Conservation (phyloP, 768 basidiomycete genomes). For the Cystofilobasidium macerans region DNA sequence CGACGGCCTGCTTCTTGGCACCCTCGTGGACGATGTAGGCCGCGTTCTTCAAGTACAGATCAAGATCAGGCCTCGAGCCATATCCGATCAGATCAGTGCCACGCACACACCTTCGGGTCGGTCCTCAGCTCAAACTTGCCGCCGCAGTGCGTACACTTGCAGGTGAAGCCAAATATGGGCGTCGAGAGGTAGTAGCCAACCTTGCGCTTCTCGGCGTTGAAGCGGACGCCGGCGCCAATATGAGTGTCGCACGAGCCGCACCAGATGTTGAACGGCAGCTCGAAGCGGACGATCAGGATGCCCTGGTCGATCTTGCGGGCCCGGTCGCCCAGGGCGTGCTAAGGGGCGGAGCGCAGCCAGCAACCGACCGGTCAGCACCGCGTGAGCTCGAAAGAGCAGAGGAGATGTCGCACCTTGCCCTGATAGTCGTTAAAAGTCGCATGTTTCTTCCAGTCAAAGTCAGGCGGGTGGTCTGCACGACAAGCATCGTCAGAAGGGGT, state of each 20-base stretch:
- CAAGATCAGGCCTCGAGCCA: too few species aligned
- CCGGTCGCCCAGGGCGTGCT: constrained; percentile 50
- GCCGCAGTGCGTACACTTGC: constrained; percentile 92
- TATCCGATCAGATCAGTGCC: too few species aligned
- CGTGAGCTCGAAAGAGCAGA: constrained; percentile 33
- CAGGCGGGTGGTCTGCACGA: constrained; percentile 48
- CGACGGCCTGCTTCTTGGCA: constrained; percentile 86
- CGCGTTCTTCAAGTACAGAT: constrained; percentile 56
- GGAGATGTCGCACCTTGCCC: constrained; percentile 60
- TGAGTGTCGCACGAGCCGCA: constrained; percentile 46
- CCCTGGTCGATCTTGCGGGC: constrained; percentile 94
- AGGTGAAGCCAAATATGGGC: constrained; percentile 86
- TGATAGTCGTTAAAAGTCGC: constrained; percentile 40
- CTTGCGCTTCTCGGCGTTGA: constrained; percentile 98
- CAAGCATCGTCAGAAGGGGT: too few species aligned
- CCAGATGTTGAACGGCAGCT: constrained; percentile 43
- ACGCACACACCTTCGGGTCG: constrained; percentile 68
- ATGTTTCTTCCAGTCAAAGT: constrained; percentile 29
- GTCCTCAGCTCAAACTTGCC: constrained; percentile 98
- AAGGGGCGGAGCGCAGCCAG: background rate
- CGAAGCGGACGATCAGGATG: constrained; percentile 88
- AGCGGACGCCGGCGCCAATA: constrained; percentile 98
- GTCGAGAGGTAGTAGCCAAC: constrained; percentile 90
- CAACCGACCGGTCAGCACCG: too few species aligned
- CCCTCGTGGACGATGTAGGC: constrained; percentile 85